Evolutionary conservation across 2,329 filamentous ascomycete species (phyloP), one percentile per base, ranked within the genome.

Genomic region (Tolypocladium endophyticum): DNA sequence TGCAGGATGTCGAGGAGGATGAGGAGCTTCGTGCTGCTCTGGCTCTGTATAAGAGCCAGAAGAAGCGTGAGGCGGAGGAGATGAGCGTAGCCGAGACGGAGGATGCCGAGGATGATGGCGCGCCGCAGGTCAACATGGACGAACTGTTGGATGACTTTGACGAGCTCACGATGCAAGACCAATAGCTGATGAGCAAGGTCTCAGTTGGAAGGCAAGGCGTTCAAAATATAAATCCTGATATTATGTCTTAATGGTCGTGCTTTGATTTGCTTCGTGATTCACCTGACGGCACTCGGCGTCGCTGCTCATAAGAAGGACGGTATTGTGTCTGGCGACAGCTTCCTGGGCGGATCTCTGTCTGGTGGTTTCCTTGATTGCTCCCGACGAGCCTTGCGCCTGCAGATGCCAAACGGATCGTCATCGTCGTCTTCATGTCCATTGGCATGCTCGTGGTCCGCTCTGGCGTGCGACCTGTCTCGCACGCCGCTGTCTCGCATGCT

Each of bases 1-100:
- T 99, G 79, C 87, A 89, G 54, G 94, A 99, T 73, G 90, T 99
- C 14, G 95, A 99, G 76, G 92, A 97, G 72, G 94, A 99, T 72
- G 83, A 89, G 58, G 94, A 99, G 70, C 80, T 97, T 65, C 82
- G 94, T 59, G 83, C 87, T 52, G 92, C 91, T 1, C 78, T 99
- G 71, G 89, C 90, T 54, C 73, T 99, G 68, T 99, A 96, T 78
- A 96, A 93, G 78, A 82, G 80, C 62, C 75, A 80, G 67, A 78
- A 76, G 72, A 74, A 77, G 71, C 67, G 70, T 58, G 81, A 84
- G 60, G 75, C 77, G 1, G 85, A 88, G 61, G 84, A 82, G 68
- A 89, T 88, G 83, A 88, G 85, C 68, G 78, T 87, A 57, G 87
- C 83, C 69, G 82, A 79, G 77, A 88, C 76, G 71, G 83, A 72